Evolutionary conservation across 768 basidiomycete species (phyloP).

Genomic region (Dacryopinax spathularia): DNA sequence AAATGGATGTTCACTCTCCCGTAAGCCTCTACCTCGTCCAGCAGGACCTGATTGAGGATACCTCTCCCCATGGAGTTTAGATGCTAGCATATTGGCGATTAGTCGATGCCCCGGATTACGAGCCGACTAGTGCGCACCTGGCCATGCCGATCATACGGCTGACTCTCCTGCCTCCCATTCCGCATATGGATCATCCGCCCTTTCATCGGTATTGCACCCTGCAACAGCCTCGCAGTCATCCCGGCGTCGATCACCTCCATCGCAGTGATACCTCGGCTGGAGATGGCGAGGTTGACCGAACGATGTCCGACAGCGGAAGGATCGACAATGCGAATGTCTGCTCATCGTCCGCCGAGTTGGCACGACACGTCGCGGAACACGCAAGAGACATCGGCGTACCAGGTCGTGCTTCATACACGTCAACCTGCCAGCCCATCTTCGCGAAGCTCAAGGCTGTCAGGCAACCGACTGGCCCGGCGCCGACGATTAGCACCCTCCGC

Average conservation of each 20-base stretch:
- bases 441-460: conserved; percentile 76
- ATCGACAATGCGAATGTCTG: conserved; percentile 7
- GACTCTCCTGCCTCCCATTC: conserved; percentile 61
- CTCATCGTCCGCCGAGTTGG: not conserved
- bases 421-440: conserved; percentile 72
- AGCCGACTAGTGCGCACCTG: conserved; percentile 42
- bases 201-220: conserved; percentile 79
- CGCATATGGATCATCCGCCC: conserved; percentile 87
- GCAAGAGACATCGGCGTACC: conserved; percentile 33
- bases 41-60: conserved; percentile 70
- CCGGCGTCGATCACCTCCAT: conserved; percentile 64
- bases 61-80: conserved; percentile 77
- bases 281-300: conserved; percentile 93
- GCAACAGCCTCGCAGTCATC: conserved; percentile 53
- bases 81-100: conserved; percentile 6
- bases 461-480: conserved; percentile 91
- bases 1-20: conserved; percentile 59
- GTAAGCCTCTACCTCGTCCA: conserved; percentile 54
- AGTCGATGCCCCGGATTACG: conserved; percentile 9
- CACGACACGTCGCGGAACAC: conserved; percentile 9
- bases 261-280: conserved; percentile 81
- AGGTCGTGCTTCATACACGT: conserved; percentile 63
- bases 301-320: conserved; percentile 45
- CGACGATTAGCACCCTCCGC: conserved; percentile 27
- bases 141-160: conserved; percentile 74